phyloP scores from a whole-genome alignment of 805 yeast species.

The Kregervanrija pseudodelftensis region DNA sequence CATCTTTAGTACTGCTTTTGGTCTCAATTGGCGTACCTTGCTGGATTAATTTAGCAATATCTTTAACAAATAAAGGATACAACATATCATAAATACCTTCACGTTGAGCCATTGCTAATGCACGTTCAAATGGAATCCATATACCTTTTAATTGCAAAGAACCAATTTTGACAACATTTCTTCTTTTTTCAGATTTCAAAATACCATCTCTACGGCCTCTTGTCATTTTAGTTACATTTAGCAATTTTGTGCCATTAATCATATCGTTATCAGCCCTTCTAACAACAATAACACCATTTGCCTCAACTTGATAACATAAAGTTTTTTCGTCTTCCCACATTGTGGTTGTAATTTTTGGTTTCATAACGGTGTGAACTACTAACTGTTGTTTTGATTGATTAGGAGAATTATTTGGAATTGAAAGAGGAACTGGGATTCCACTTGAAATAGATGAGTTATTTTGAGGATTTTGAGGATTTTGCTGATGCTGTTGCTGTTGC shows the following conservation, averaged over 20 bases:
- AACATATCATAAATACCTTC: slow-evolving; percentile 55
- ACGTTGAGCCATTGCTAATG: slow-evolving; percentile 60
- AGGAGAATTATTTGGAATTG: slow-evolving; percentile 3
- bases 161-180: slow-evolving; percentile 66
- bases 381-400: background rate
- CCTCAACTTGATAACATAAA: slow-evolving; percentile 61
- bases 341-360: background rate
- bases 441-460: background rate
- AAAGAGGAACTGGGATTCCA: background rate
- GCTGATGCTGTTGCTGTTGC: background rate
- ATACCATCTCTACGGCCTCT: slow-evolving; percentile 68
- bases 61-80: slow-evolving; percentile 58
- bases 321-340: slow-evolving; percentile 64
- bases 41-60: slow-evolving; percentile 43
- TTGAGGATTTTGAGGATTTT: background rate
- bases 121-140: slow-evolving; percentile 69
- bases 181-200: slow-evolving; percentile 51
- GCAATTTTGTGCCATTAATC: slow-evolving; percentile 61
- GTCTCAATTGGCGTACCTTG: slow-evolving; percentile 27
- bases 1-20: too few species aligned
- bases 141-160: slow-evolving; percentile 66
- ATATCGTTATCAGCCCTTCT: slow-evolving; percentile 63
- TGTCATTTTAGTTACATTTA: slow-evolving; percentile 65
- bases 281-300: slow-evolving; percentile 56
- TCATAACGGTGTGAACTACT: background rate